Evolutionary conservation across 1,284 basidiomycete species (phyloP), one percentile per base, ranked within the genome.

Genomic region (Heterobasidion occidentale): DNA sequence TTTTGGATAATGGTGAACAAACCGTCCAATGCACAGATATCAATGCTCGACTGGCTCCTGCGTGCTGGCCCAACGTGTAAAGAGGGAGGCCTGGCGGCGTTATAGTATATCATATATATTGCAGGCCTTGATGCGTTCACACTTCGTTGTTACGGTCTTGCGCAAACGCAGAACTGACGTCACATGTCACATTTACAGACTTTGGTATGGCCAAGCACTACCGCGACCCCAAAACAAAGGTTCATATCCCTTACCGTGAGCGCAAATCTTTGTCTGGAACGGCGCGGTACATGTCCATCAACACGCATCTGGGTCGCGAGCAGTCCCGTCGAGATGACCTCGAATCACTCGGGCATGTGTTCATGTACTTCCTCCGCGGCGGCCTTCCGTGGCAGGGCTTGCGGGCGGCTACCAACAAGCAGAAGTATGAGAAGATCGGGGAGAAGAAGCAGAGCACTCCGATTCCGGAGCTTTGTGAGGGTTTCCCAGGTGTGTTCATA

Each of bases 131-230:
- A n/a, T 15, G 7, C 9, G n/a, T 19, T 46, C 14, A 8, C n/a
- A 15, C n/a, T 46, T n/a, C n/a, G 19, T 46, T 46, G 19, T 46
- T 46, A 19, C 47, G 17, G 17, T 48, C n/a, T 35, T 14, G 36
- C 51, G 34, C n/a, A 27, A 6, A 27, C 27, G 27, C 27, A 27
- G 14, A 34, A 53, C 55, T 60, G 44, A 60, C 51, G 55, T 59
- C 56, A 47, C 56, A 52, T 52, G 9, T 57, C 44, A 15, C 14
- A 27, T 45, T 27, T 44, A 73, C 79, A 86, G 96, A 99, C 73
- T 99, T 99, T 68, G 96, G 96, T 64, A 92, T 99, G 80, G 95
- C 96, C 54, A 99, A 98, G 74, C 94, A 98, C 74, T 98, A 98
- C 75, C 89, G 96, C 56, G 96, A 99, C 74, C 95, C 96, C 17